Base-by-base conservation (phyloP, 257 asterid species). In the Nicotiana obtusifolia region DNA sequence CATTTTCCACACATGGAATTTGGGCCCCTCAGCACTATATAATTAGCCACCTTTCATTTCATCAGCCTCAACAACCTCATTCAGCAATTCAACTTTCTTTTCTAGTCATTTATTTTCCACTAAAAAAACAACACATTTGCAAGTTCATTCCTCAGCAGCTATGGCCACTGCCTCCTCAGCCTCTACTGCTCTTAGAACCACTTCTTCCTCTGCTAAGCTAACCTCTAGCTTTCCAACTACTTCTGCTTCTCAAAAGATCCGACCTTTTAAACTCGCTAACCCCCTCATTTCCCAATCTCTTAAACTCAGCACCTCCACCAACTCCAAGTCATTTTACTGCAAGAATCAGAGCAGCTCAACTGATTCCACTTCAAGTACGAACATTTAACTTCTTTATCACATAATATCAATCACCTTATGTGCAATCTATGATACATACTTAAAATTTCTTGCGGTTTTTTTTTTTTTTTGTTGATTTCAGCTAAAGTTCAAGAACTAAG, bases 401-500 rank as follows among this genome's bases (percentile, higher is more conserved):
- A 37, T 11, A 17, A 4, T 77, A 14, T 41, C 11, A 68, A 41
- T 10, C 11, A 69, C 8, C 35, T 41, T 28, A 7, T 37, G 44
- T 14, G 22, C 47, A 2, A 5, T 54, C 57, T 28, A 17, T 76
- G 35, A 41, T 37, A 10, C 10, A 37, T 49, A 10, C 8, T 60
- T 16, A 11, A 5, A 5, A 22, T 15, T 20, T 20, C 4, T 19
- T 28, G 20, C 31, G 31, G 7, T 5, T 53, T 24, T 14, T 52
- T 41, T 19, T 19, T 3, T 3, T 3, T 10, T 19, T 54, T 37
- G 3, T 81, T 62, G 14, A 57, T 81, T 69, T 52, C 90, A 90
- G 97, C 79, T 15, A 88, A 86, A 88, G 90, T 91, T 85, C 99
- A 95, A 85, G 92, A 94, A 81, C 86, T 95, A 82, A 33, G 78